These are phyloP conservation scores for Pythium myriotylum DNA, from an alignment of 352 stramenopile genomes.

Conservation along the genomic window DNA sequence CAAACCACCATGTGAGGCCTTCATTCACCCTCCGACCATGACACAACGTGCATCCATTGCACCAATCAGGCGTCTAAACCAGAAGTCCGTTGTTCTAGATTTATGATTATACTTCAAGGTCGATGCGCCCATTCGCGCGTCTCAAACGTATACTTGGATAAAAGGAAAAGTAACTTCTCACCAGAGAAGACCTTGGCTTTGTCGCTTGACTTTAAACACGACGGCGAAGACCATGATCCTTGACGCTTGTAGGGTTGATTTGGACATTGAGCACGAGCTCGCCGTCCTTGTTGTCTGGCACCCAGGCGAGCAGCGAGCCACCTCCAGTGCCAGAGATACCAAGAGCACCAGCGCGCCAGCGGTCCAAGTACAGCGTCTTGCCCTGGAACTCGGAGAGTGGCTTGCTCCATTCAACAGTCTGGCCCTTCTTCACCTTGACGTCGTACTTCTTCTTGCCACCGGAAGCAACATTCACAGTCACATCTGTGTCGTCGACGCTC, in stretches of 20 bases:
- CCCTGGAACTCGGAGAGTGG: constrained; percentile 38
- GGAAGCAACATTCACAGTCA: constrained; percentile 54
- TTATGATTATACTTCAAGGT: too few relatives aligned
- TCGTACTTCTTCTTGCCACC: constrained; percentile 44
- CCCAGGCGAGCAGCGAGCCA: constrained; percentile 43
- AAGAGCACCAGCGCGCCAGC: constrained; percentile 58
- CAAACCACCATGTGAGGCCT: too few relatives aligned
- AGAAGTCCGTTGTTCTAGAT: too few relatives aligned
- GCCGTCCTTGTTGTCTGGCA: constrained; percentile 16
- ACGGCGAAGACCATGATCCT: constrained; percentile 7
- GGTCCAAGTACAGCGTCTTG: constrained; percentile 74
- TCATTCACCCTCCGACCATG: too few relatives aligned
- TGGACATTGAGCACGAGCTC: constrained; percentile 2
- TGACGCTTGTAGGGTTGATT: constrained; percentile 20
- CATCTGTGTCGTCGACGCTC: constrained; percentile 45
- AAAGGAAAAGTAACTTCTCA: too few relatives aligned
- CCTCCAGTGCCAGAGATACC: constrained; percentile 53
- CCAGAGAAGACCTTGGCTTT: too few relatives aligned
- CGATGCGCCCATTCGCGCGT: too few relatives aligned
- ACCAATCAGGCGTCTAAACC: too few relatives aligned
- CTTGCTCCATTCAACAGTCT: constrained; percentile 40
- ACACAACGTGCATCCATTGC: too few relatives aligned
- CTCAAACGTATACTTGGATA: too few relatives aligned
- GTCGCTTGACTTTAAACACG: too few relatives aligned
- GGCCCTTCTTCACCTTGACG: constrained; percentile 37